Evolutionary conservation across 2,329 filamentous ascomycete species (phyloP), one percentile per base, ranked within the genome.

Genomic region (Hysterium pulicare): DNA sequence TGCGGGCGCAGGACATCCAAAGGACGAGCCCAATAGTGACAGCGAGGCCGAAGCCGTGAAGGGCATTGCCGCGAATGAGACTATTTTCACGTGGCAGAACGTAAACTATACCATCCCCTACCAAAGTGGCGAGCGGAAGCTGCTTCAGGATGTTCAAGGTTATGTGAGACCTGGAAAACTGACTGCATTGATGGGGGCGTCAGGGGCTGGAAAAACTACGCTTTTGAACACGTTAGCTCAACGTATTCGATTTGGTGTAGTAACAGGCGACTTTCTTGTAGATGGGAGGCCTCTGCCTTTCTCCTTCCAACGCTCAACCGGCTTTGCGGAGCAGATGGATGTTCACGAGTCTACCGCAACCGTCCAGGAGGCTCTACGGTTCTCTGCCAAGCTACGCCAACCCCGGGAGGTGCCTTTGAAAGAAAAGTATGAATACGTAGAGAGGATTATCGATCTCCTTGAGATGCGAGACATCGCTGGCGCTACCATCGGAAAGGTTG

Each of bases 141-240:
- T 85, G 4, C 64, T 86, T 9, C 73, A 81, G 46, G 72, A 83
- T 44, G 77, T 86, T 4, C 74, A 81, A 50, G 90, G 90, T 16
- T 95, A 87, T 83, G 89, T 96, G 38, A 91, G 93, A 65, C 90
- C 90, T 3, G 90, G 90, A 37, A 95, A 88, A 10, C 68, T 95
- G 41, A 95, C 90, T 5, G 90, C 88, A 26, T 73, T 95, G 1
- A 95, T 93, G 87, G 43, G 90, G 83, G 71, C 71, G 81, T 90
- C 32, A 84, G 85, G 42, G 11, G 60, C 61, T 6, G 62, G 62
- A 3, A 67, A 64, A 35, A 66, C 60, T 2, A 66, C 61, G 1
- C 44, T 73, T 5, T 45, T 66, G 4, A 67, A 66, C 26, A 62
- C 61, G 1, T 49, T 66, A 2, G 62, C 62, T 1, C 70, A 72